phyloP scores from a whole-genome alignment of 805 yeast species.

The Brettanomyces sp. region DNA sequence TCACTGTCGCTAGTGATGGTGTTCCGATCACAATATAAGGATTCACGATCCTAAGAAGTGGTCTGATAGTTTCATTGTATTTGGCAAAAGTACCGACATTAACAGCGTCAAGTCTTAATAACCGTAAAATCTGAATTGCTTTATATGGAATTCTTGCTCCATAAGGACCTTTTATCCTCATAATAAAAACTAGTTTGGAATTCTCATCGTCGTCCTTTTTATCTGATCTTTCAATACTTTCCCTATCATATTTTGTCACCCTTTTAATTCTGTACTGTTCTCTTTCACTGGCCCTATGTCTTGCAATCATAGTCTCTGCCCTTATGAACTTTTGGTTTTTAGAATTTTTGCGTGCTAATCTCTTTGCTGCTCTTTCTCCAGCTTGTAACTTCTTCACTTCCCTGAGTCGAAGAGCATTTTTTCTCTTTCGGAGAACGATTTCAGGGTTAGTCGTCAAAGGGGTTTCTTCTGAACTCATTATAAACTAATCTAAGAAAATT shows the following conservation, averaged over 20 bases:
- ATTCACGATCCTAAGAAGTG: constrained; percentile 56
- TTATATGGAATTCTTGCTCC: constrained; percentile 60
- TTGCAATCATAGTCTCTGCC: constrained; percentile 66
- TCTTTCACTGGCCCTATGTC: constrained; percentile 53
- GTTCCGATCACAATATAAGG: constrained; percentile 69
- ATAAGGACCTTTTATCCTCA: constrained; percentile 57
- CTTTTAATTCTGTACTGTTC: constrained; percentile 62
- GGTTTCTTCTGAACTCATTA: neutral
- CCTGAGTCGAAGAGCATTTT: constrained; percentile 65
- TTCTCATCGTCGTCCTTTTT: constrained; percentile 19
- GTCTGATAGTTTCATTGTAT: constrained; percentile 47
- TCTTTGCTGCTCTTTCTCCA: constrained; percentile 37
- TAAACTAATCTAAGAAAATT: too few species aligned
- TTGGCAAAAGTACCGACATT: constrained; percentile 70
- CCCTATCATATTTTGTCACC: constrained; percentile 43
- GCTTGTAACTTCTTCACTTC: constrained; percentile 65
- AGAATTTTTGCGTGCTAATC: constrained; percentile 33
- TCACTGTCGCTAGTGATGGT: constrained; percentile 65
- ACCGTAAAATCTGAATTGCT: constrained; percentile 47
- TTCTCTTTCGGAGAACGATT: constrained; percentile 67
- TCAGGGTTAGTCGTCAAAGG: constrained; percentile 54
- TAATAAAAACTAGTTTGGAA: constrained; percentile 49
- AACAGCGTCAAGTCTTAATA: constrained; percentile 49
- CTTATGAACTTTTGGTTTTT: constrained; percentile 52
- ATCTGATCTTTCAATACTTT: constrained; percentile 15